Evolutionary conservation across 1,139 yeast genomes (phyloP).

Genomic region (Scheffersomyces illinoinensis): DNA sequence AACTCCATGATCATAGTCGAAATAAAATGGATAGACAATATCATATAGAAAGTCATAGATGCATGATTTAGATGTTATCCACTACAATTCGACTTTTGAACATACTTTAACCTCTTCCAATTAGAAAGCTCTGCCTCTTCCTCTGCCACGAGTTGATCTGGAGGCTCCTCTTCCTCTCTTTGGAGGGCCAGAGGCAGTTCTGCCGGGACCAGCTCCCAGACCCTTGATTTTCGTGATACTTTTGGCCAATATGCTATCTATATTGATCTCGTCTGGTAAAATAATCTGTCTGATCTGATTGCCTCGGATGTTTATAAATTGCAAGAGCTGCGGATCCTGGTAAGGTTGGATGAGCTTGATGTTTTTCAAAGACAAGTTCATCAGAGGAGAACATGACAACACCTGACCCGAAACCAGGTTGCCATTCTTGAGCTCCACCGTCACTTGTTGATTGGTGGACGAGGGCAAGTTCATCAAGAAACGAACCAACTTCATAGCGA

Average conservation of each 20-base stretch:
- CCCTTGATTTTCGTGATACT: constrained; percentile 40
- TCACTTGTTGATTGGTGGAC: constrained; percentile 77
- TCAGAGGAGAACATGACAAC: constrained; percentile 83
- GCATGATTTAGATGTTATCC: too few species aligned
- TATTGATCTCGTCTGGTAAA: constrained; percentile 83
- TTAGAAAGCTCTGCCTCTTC: constrained; percentile 13
- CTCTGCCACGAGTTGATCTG: constrained; percentile 20
- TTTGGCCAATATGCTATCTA: constrained; percentile 68
- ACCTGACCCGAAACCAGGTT: constrained; percentile 48
- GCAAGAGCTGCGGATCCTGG: constrained; percentile 72
- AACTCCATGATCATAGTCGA: too few species aligned
- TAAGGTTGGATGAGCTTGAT: constrained; percentile 74
- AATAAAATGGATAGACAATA: too few species aligned
- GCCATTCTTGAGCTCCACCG: constrained; percentile 92
- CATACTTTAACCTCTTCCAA: background rate
- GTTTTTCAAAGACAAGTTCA: constrained; percentile 86
- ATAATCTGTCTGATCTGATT: constrained; percentile 84
- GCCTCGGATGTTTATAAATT: constrained; percentile 85
- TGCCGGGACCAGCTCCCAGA: constrained; percentile 44
- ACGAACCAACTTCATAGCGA: constrained; percentile 48
- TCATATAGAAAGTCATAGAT: too few species aligned
- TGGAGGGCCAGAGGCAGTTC: constrained; percentile 11
- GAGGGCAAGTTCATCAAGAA: constrained; percentile 79
- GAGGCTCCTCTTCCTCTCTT: constrained; percentile 16
- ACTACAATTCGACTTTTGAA: too few species aligned